Base-by-base conservation (phyloP, 2,329 filamentous ascomycete genomes). In the Nemania diffusa region DNA sequence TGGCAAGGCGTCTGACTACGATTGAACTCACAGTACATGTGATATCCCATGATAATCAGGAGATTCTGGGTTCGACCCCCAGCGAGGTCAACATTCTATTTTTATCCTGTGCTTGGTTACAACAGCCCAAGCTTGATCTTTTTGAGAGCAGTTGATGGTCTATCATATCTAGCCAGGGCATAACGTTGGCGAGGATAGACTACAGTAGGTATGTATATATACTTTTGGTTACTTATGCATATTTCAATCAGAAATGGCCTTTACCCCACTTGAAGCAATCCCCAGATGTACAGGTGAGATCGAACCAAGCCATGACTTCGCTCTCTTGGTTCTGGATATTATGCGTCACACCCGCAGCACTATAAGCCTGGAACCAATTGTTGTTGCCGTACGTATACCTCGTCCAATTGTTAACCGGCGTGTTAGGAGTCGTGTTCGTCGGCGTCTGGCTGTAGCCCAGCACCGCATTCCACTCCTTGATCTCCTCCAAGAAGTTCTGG, bases 391-490 rank as follows among this genome's bases (percentile, higher is more conserved):
- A 82, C 0, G 77, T 74, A 27, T 73, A 77, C 65, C 76, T 80
- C 0, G 79, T 82, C 80, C 79, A 82, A 15, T 75, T 74, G 1
- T 42, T 53, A 5, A 80, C 51, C 1, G 81, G 80, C 1, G 78
- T 80, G 51, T 81, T 70, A 1, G 59, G 52, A 4, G 73, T 76
- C 0, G 75, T 72, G 7, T 48, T 71, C 0, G 73, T 76, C 5
- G 79, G 78, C 37, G 67, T 72, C 15, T 73, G 71, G 51, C 70
- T 70, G 60, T 79, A 69, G 3, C 78, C 79, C 9, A 81, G 65
- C 2, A 83, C 79, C 0, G 78, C 79, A 0, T 82, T 81, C 85
- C 85, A 87, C 73, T 85, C 76, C 78, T 87, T 86, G 65, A 85
- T 78, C 69, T 83, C 83, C 77, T 89, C 86, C 5, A 81, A 75